Conservation (phyloP, 768 basidiomycete genomes). For the Podaxis mareebaensis region DNA sequence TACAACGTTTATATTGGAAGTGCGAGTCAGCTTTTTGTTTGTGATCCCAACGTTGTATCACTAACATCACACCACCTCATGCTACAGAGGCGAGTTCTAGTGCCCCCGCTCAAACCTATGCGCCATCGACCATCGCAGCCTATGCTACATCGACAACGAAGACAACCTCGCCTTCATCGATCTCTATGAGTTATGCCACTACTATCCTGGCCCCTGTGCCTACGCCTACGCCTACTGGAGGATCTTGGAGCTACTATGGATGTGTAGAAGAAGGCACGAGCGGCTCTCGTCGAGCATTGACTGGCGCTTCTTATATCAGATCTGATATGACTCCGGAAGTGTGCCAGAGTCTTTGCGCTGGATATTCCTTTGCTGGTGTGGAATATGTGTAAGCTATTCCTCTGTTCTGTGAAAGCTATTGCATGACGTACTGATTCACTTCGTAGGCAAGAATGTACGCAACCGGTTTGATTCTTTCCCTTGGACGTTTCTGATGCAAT, state of each 20-base stretch:
- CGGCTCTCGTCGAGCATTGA: slow-evolving; percentile 27
- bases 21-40: slow-evolving; percentile 32
- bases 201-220: not conserved
- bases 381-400: slow-evolving; percentile 22
- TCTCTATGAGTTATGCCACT: not conserved
- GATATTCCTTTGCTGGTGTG: slow-evolving; percentile 27
- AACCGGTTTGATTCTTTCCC: not conserved
- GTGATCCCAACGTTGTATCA: not conserved
- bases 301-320: slow-evolving; percentile 22
- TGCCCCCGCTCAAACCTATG: slow-evolving; percentile 3
- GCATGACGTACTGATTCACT: not conserved
- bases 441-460: slow-evolving; percentile 16
- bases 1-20: slow-evolving; percentile 64
- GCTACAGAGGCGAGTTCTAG: slow-evolving; percentile 14
- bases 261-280: slow-evolving; percentile 32
- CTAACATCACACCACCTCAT: not conserved
- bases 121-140: not conserved
- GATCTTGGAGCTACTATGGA: slow-evolving; percentile 25
- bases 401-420: not conserved
- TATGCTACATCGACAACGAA: not conserved
- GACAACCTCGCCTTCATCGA: not conserved
- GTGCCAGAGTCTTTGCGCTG: slow-evolving; percentile 26
- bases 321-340: slow-evolving; percentile 25
- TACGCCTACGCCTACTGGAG: not conserved
- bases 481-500: not conserved